A percentile compares a stretch with the other conserved stretches of the same genome.
These are phyloP conservation scores for Tulasnella calospora DNA, from an alignment of 768 basidiomycete species.

Conservation along the genomic window DNA sequence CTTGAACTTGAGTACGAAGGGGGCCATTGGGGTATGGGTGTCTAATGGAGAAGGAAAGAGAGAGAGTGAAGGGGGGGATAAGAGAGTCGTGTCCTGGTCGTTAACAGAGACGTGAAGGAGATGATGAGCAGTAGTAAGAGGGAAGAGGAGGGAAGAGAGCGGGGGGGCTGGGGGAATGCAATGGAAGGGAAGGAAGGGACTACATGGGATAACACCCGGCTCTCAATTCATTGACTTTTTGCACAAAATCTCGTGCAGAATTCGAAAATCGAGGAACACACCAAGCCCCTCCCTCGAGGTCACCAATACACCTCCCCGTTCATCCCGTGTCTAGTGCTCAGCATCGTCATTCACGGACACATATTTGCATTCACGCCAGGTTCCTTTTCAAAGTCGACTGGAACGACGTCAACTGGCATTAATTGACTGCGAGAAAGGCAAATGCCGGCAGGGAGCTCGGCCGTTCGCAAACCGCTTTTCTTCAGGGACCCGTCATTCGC, in stretches of 20 bases:
- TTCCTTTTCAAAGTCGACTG: not conserved
- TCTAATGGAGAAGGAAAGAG: not conserved
- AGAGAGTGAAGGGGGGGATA: not conserved
- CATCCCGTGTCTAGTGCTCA: not conserved
- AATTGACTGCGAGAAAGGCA: too few species aligned
- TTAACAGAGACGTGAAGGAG: constrained; percentile 9
- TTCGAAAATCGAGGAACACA: not conserved
- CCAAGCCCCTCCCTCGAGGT: not conserved
- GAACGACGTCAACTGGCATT: too few species aligned
- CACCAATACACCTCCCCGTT: not conserved
- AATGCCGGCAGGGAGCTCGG: not conserved
- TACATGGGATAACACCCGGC: constrained; percentile 11
- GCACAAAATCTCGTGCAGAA: not conserved
- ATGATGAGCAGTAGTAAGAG: not conserved
- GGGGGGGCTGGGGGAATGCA: constrained; percentile 8
- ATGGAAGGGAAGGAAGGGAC: not conserved
- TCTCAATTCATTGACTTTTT: not conserved
- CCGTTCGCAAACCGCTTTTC: not conserved
- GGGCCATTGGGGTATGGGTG: constrained; percentile 25
- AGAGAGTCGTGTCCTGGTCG: constrained; percentile 6
- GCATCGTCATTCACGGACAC: not conserved
- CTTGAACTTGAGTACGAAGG: constrained; percentile 37
- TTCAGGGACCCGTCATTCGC: constrained; percentile 2
- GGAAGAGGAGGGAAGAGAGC: constrained; percentile 11
- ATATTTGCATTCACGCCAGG: too few species aligned